Percentiles rank a stretch among this genome's conserved stretches.
These are phyloP conservation scores for Senecio squalidus DNA, from an alignment of 140 eudicot species.

Conservation along the genomic window DNA sequence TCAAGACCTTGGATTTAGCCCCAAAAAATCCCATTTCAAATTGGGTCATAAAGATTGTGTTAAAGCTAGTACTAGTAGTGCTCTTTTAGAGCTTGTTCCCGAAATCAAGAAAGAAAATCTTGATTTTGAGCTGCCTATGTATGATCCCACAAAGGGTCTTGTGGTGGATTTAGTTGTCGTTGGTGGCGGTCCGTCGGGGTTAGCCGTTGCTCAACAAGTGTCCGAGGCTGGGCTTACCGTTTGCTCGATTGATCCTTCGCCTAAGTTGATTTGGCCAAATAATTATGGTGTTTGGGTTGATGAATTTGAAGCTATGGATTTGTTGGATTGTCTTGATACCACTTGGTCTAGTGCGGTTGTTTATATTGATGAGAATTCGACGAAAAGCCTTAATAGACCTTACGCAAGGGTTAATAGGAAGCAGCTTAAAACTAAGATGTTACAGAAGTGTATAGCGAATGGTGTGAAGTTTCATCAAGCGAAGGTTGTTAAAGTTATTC, in stretches of 20 bases:
- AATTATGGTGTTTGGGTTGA: slow-evolving; percentile 99
- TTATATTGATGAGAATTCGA: slow-evolving; percentile 53
- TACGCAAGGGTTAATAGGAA: slow-evolving; percentile 91
- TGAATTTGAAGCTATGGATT: slow-evolving; percentile 96
- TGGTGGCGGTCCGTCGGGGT: slow-evolving; percentile 98
- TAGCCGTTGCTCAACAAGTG: slow-evolving; percentile 93
- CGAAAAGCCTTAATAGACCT: slow-evolving; percentile 72
- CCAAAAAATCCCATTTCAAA: slow-evolving; percentile 41
- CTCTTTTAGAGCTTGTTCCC: slow-evolving; percentile 89
- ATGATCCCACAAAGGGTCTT: slow-evolving; percentile 61
- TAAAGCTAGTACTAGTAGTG: slow-evolving; percentile 57
- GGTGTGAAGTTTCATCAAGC: slow-evolving; percentile 97
- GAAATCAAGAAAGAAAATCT: slow-evolving; percentile 91
- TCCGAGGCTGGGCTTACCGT: slow-evolving; percentile 92
- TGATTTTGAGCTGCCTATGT: slow-evolving; percentile 91
- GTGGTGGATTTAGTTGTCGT: slow-evolving; percentile 91
- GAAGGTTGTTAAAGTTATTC: slow-evolving; percentile 81
- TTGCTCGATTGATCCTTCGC: slow-evolving; percentile 92
- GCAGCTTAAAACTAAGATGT: slow-evolving; percentile 89
- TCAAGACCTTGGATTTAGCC: slow-evolving; percentile 37
- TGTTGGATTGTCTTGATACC: slow-evolving; percentile 89
- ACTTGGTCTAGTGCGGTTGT: slow-evolving; percentile 97
- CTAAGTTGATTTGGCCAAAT: slow-evolving; percentile 91
- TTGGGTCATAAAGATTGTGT: slow-evolving; percentile 40
- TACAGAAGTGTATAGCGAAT: slow-evolving; percentile 78